Evolutionary conservation across 23 red algal species (phyloP).

Genomic region (Chondrus crispus): DNA sequence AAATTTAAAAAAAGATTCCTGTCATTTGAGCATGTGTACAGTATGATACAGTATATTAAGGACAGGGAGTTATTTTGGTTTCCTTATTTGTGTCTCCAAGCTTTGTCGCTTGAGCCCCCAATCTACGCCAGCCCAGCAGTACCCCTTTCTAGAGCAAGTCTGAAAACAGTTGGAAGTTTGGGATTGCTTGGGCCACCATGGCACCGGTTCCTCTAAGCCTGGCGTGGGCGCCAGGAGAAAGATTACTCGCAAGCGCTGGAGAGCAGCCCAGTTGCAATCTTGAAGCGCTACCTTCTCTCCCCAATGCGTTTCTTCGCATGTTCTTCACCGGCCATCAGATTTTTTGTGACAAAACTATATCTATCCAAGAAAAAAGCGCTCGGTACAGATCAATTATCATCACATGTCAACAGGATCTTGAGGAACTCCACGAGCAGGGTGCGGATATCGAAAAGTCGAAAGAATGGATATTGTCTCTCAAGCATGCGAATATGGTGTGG

Average conservation of each 20-base stretch:
- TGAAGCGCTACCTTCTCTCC: conserved; percentile 3
- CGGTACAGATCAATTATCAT: background rate
- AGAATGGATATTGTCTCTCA: background rate
- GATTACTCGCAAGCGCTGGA: background rate
- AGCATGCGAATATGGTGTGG: background rate
- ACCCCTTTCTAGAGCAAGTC: too few species aligned
- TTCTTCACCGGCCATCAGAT: conserved; percentile 26
- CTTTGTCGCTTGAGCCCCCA: too few species aligned
- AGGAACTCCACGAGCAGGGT: background rate
- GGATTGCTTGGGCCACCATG: too few species aligned
- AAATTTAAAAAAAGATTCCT: too few species aligned
- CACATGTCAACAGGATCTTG: background rate
- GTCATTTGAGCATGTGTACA: too few species aligned
- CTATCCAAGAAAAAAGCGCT: background rate
- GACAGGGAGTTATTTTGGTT: too few species aligned
- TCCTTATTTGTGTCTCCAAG: too few species aligned
- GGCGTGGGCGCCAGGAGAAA: conserved; percentile 2
- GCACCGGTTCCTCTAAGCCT: background rate
- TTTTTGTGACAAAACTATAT: background rate
- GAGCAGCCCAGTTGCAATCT: background rate
- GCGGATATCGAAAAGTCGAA: background rate
- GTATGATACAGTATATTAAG: too few species aligned
- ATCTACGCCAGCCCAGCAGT: too few species aligned
- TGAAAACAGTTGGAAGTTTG: too few species aligned
- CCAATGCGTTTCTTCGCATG: conserved; percentile 21